Evolutionary conservation across 2,329 filamentous ascomycete species (phyloP), one percentile per base, ranked within the genome.

Genomic region (Tolypocladium tropicale): DNA sequence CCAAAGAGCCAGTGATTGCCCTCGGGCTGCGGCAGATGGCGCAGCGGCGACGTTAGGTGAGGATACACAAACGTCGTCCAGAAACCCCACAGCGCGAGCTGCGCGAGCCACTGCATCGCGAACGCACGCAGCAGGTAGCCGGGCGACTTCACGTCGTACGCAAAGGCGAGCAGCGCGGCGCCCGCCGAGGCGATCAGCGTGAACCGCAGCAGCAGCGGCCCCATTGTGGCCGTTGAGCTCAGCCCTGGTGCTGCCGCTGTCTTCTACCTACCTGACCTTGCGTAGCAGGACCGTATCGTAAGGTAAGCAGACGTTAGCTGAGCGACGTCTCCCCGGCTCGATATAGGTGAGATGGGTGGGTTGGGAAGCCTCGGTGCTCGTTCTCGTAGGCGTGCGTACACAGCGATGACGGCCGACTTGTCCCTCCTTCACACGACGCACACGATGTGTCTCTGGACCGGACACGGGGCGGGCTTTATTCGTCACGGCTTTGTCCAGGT

Each of bases 51-150:
- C 60, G 80, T 70, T 60, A 73, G 65, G 32, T 74, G 72, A 18
- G 79, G 79, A 61, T 76, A 81, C 34, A 81, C 64, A 43, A 80
- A 66, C 25, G 76, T 62, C 2, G 60, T 61, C 71, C 74, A 82
- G n/a, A 74, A 16, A 18, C 48, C 65, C 65, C 70, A 78, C 4
- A 61, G 37, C 10, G 71, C 36, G 23, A 70, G 57, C 58, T 74
- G 69, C 4, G 69, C 52, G 3, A 67, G 6, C 70, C 71, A 80
- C 32, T 69, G 57, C 14, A 59, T 58, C 7, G 62, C 43, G 54
- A 78, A 78, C 37, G 59, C 64, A 43, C 58, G 53, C 16, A 70
- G 21, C 16, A 77, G 69, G 14, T 63, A 54, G 9, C 59, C 56
- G 25, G 61, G 65, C 11, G 72, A 71, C 67, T 68, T 62, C 36